Conservation (phyloP, 441 rosid species). For the Populus tomentosa region DNA sequence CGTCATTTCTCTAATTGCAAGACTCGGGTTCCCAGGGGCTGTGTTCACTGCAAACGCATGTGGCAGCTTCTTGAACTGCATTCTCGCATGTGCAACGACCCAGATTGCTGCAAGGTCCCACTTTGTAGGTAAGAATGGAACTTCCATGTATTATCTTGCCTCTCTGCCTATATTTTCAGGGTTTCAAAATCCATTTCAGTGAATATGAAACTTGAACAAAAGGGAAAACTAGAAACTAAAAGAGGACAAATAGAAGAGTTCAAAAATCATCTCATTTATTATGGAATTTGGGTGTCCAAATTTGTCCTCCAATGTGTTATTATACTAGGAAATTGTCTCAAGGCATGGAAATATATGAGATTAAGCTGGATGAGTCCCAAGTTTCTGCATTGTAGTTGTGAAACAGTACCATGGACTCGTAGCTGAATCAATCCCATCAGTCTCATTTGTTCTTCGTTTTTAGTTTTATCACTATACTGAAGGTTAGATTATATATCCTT, state of each 20-base stretch:
- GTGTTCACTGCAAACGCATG: constrained; percentile 73
- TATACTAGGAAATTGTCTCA: too few species aligned
- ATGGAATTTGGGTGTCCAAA: too few species aligned
- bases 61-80: constrained; percentile 93
- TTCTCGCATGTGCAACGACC: constrained; percentile 53
- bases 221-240: neutral
- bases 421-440: too few species aligned
- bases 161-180: neutral
- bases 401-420: too few species aligned
- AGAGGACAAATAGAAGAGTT: neutral
- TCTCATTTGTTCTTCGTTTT: too few species aligned
- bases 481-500: too few species aligned
- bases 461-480: too few species aligned
- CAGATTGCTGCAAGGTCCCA: too few species aligned
- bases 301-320: too few species aligned
- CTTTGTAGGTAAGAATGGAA: constrained; percentile 14
- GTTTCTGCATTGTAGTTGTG: too few species aligned
- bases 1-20: constrained; percentile 79
- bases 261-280: neutral
- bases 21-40: constrained; percentile 65
- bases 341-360: too few species aligned
- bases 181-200: neutral
- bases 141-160: neutral
- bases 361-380: too few species aligned
- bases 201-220: neutral